Evolutionary conservation across 78 protist species (phyloP), one percentile per base, ranked within the genome.

Genomic region (Monocercomonoides exilis): DNA sequence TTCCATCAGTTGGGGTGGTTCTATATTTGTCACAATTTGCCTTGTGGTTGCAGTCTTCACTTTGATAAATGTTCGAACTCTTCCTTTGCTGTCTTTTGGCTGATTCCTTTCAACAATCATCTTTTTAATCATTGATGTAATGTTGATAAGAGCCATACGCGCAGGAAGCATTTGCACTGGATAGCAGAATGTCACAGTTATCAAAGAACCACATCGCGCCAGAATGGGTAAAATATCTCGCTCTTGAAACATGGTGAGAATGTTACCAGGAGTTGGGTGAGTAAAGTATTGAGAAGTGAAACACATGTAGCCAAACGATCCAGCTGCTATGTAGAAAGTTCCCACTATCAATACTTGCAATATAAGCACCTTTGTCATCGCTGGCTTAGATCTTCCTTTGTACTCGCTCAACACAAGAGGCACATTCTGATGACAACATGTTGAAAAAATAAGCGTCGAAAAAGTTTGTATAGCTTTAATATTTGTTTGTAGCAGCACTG

Each of bases 161-260:
- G 43, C 6, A 4, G 82, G 82, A 41, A 79, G 43, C 41, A 6
- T 5, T 33, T 79, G n/a, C 82, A 79, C 34, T 6, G 82, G 82
- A 79, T 41, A 79, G 82, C 82, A 79, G 82, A 79, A 79, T 41
- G 34, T 6, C 44, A 79, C 82, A 6, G 82, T 79, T 33, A 21
- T 79, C 44, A 79, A 41, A 32, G 21, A 6, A 6, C 82, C n/a
- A 41, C n/a, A 36, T 4, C 82, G 82, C 11, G 82, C 82, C 11
- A 6, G 45, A 41, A 79, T 79, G 41, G 11, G 6, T 41, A 79
- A 21, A 29, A 29, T 32, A 21, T 79, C 82, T 41, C 34, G 4
- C 44, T 21, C 21, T 32, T 33, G 34, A 21, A 33, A 79, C 6
- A 6, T 33, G 11, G 21, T 6, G 82, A 6, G 4, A 32, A 79